These are phyloP conservation scores for Botrytis porri DNA, from an alignment of 2,329 filamentous ascomycete genomes.

Conservation along the genomic window DNA sequence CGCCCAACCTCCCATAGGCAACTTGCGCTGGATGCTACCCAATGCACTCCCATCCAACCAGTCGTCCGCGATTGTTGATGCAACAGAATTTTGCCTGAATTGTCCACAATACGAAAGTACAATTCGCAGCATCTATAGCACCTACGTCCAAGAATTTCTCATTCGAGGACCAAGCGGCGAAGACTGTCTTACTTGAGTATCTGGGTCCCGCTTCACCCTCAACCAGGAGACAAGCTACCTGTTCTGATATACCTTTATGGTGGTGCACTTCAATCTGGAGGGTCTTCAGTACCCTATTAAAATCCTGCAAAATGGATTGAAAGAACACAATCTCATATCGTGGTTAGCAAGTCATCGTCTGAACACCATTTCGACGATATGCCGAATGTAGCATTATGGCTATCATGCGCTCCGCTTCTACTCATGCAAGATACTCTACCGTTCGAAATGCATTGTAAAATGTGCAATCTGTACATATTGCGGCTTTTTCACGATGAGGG, in stretches of 20 bases:
- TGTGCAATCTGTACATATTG: background rate
- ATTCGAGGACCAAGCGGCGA: constrained; percentile 23
- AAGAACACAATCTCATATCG: constrained; percentile 27
- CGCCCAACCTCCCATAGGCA: background rate
- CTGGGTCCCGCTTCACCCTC: constrained; percentile 26
- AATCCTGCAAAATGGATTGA: constrained; percentile 22
- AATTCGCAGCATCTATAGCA: background rate
- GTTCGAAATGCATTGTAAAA: background rate
- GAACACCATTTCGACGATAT: background rate
- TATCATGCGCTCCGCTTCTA: background rate
- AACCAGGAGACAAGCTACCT: constrained; percentile 45
- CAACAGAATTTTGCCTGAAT: background rate
- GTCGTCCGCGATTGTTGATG: background rate
- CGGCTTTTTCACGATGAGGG: fast-evolving
- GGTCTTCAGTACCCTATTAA: constrained; percentile 15
- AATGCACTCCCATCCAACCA: background rate
- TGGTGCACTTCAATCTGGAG: constrained; percentile 21
- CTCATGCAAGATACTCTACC: background rate
- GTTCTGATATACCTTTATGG: constrained; percentile 33
- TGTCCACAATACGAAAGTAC: background rate
- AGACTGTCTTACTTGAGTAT: constrained; percentile 35
- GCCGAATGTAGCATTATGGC: background rate
- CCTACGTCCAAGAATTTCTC: constrained; percentile 13
- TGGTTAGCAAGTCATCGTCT: constrained; percentile 27
- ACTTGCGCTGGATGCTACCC: background rate